Conservation (phyloP, 2,329 filamentous ascomycete species). For the Epichloe gansuensis region DNA sequence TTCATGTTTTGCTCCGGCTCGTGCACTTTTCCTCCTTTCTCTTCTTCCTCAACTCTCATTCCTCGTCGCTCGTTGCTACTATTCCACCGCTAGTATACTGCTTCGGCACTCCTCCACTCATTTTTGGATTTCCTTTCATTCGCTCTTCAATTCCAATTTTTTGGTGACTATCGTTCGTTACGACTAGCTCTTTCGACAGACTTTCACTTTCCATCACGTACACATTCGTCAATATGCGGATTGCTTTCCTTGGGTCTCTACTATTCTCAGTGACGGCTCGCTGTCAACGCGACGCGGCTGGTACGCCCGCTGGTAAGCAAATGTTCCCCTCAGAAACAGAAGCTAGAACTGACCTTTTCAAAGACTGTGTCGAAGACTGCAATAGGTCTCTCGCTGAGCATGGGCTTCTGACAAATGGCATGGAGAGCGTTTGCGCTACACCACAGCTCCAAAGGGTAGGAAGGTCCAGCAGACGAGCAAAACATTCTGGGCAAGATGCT, state of each 20-base stretch:
- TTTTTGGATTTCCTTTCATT: slow-evolving; percentile 19
- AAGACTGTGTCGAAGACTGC: slow-evolving; percentile 13
- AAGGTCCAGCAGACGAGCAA: neutral
- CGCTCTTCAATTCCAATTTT: slow-evolving; percentile 11
- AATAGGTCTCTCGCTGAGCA: slow-evolving; percentile 9
- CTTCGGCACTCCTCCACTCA: slow-evolving; percentile 14
- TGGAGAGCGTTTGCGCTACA: slow-evolving; percentile 9
- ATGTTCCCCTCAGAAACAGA: neutral
- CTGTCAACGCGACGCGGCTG: neutral
- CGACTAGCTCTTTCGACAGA: slow-evolving; percentile 14
- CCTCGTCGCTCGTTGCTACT: slow-evolving; percentile 12
- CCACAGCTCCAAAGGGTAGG: slow-evolving; percentile 6
- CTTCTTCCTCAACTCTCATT: slow-evolving; percentile 8
- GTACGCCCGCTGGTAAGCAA: neutral
- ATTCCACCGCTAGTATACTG: slow-evolving; percentile 10
- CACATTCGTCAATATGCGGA: slow-evolving; percentile 13
- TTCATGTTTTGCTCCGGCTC: neutral
- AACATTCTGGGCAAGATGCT: neutral
- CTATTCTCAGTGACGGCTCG: slow-evolving; percentile 8
- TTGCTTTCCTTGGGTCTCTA: slow-evolving; percentile 5
- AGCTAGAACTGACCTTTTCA: neutral
- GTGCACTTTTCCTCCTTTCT: neutral
- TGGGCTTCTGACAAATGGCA: slow-evolving; percentile 6
- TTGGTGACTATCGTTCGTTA: slow-evolving; percentile 22
- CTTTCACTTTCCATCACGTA: slow-evolving; percentile 8